phyloP scores from a whole-genome alignment of 1,284 basidiomycete genomes.

The Tetrapyrgos nigripes region DNA sequence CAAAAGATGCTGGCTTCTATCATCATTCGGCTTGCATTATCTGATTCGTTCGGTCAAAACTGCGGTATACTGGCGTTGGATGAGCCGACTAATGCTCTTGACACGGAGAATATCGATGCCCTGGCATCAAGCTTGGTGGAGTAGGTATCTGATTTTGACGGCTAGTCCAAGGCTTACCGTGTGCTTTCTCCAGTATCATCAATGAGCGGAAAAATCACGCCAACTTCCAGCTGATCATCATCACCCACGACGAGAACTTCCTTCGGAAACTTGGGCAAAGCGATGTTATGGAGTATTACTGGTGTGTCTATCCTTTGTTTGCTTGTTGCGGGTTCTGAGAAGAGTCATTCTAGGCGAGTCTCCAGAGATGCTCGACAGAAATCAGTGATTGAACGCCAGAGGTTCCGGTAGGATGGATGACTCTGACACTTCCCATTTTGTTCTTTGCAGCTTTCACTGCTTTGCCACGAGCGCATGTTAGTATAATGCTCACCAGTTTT shows the following conservation, averaged over 20 bases:
- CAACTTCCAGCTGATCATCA: conserved; percentile 98
- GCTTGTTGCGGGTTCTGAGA: conserved; percentile 11
- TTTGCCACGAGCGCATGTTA: too few relatives aligned
- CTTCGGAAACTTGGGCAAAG: conserved; percentile 83
- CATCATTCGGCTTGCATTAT: conserved; percentile 96
- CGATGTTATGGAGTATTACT: conserved; percentile 92
- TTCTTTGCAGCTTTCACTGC: neutral
- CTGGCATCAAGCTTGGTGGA: conserved; percentile 92
- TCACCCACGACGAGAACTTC: conserved; percentile 95
- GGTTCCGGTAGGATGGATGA: conserved; percentile 42
- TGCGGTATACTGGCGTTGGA: conserved; percentile 98
- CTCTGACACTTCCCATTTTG: neutral
- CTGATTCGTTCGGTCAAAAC: conserved; percentile 97
- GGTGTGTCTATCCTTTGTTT: conserved; percentile 53
- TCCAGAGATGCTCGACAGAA: conserved; percentile 70
- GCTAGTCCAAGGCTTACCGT: conserved; percentile 12
- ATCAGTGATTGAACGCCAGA: conserved; percentile 72
- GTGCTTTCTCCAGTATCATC: conserved; percentile 73
- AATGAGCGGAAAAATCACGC: conserved; percentile 87
- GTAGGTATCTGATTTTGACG: conserved; percentile 53
- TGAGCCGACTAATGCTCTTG: conserved; percentile 98
- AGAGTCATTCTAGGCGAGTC: conserved; percentile 42
- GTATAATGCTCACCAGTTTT: too few relatives aligned
- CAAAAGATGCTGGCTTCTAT: conserved; percentile 99
- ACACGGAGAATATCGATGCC: conserved; percentile 96